These are phyloP conservation scores for Saccharomycopsis schoenii DNA, from an alignment of 805 yeast species.

Conservation along the genomic window DNA sequence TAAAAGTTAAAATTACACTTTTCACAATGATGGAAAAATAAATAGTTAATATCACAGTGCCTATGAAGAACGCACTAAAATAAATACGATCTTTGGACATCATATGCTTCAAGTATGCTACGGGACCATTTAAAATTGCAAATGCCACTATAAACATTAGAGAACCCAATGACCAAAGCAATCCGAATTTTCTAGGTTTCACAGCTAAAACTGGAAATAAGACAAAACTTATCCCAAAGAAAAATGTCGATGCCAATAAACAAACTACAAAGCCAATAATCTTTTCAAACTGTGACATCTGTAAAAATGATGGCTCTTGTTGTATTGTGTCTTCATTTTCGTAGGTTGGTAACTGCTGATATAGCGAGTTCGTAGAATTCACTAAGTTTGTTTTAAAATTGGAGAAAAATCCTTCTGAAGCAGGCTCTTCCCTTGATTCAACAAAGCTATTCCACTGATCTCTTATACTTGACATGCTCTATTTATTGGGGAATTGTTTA, in stretches of 20 bases:
- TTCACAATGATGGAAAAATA: conserved; percentile 64
- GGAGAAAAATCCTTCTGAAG: conserved; percentile 6
- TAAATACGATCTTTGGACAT: conserved; percentile 68
- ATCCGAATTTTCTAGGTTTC: conserved; percentile 86
- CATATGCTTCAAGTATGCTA: conserved; percentile 68
- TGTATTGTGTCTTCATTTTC: conserved; percentile 39
- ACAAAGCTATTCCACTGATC: conserved; percentile 17
- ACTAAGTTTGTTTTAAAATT: conserved; percentile 13
- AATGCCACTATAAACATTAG: conserved; percentile 79
- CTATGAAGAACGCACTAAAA: conserved; percentile 72
- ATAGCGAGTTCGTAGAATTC: conserved; percentile 43
- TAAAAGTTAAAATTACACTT: conserved; percentile 65
- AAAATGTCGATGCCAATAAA: conserved; percentile 61
- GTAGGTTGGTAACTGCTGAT: conserved; percentile 50
- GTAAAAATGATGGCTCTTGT: conserved; percentile 72
- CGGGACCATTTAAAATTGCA: conserved; percentile 92
- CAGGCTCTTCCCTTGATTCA: conserved; percentile 4
- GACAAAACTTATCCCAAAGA: conserved; percentile 73
- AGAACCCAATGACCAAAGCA: conserved; percentile 87
- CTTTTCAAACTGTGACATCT: conserved; percentile 64
- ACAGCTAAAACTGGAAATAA: conserved; percentile 83
- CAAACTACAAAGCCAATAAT: conserved; percentile 70
- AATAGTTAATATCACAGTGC: conserved; percentile 69
- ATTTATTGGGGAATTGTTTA: background rate
- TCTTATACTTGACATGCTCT: conserved; percentile 7